Conservation (phyloP, 2,329 filamentous ascomycete genomes). For the Zymoseptoria crescenta region DNA sequence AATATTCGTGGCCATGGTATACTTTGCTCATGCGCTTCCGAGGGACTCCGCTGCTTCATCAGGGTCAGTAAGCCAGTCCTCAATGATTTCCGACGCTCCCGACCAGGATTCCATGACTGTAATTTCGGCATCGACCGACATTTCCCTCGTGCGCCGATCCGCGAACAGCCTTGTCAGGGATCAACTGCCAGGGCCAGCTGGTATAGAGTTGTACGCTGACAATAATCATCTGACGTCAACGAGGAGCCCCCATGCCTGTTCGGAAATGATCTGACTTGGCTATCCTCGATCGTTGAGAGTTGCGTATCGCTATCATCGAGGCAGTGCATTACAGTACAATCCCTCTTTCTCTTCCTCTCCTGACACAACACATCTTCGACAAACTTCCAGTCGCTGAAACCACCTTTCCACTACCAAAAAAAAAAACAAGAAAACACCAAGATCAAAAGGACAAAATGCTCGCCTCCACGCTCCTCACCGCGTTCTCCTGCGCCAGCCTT, state of each 20-base stretch:
- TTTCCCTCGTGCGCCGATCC: not conserved
- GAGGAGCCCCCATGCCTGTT: not conserved
- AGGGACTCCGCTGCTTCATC: not conserved
- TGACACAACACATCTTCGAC: too few relatives aligned
- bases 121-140: not conserved
- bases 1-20: too few relatives aligned
- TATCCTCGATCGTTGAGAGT: not conserved
- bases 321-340: too few relatives aligned
- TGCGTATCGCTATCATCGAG: not conserved
- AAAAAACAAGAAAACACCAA: too few relatives aligned
- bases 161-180: not conserved
- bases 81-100: not conserved
- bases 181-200: not conserved
- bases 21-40: too few relatives aligned
- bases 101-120: not conserved
- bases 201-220: not conserved
- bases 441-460: too few relatives aligned
- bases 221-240: not conserved
- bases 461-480: not conserved
- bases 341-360: too few relatives aligned
- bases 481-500: not conserved
- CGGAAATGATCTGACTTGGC: not conserved
- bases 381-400: too few relatives aligned
- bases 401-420: too few relatives aligned
- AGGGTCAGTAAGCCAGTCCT: not conserved